Base-by-base conservation (phyloP, 2,329 filamentous ascomycete species). In the Xylariomycetidae sp. region DNA sequence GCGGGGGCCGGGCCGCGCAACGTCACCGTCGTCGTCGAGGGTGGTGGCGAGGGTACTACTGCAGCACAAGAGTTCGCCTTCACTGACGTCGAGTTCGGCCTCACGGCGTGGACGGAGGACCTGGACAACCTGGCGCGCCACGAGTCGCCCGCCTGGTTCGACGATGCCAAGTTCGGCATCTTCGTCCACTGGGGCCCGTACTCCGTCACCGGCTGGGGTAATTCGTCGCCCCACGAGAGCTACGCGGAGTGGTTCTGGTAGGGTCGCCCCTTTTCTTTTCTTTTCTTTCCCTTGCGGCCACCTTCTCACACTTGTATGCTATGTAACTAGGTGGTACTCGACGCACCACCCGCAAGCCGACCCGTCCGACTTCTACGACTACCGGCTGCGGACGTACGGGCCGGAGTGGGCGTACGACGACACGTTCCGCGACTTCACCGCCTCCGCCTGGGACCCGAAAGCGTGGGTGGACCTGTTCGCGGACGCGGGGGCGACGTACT, bases 181-280 rank as follows among this genome's bases (percentile, higher is more conserved):
- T 77, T 79, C 45, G 71, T 77, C 25, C 74, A 77, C 39, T 77
- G 74, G 70, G 73, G 74, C 1, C 57, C 65, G 0, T 78, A 75
- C 42, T 53, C 69, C 0, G 72, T 76, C 1, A 67, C 73, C 0
- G 72, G 65, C 4, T 78, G 72, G 71, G 74, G 73, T 4, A 64
- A 64, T 41, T 57, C 57, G 4, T 52, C 53, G 3, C 50, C 54
- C 1, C 44, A 60, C 31, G 63, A 67, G 40, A 58, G 53, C 18
- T 67, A 67, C 31, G 59, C 63, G 1, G 64, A 67, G 41, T 66
- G 62, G 61, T 65, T 59, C 52, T 76, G 71, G 71, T 74, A 64
- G 57, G 60, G 46, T 62, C 63, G 10, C 71, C 72, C n/a, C 20
- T 23, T 23, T 23, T 23, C 20, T 23, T 23, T 23, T 23, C 20